Evolutionary conservation across 169 alveolate genomes (phyloP), one percentile per base, ranked within the genome.

Genomic region (Amoebophrya sp.): DNA sequence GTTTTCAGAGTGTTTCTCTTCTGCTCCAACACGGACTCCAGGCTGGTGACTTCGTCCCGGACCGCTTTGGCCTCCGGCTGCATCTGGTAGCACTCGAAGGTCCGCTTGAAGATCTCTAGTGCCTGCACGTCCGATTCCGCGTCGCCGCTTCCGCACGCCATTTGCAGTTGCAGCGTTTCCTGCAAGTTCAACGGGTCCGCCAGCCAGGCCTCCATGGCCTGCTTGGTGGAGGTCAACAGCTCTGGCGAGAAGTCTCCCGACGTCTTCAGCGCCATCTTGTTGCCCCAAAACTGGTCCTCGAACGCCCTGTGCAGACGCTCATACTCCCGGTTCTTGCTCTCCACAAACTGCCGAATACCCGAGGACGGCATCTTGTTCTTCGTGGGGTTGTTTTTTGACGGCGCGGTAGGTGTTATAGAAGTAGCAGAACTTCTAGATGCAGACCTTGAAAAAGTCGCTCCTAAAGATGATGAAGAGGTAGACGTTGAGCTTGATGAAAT

Each of bases 41-140:
- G n/a, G 0, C 2, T n/a, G 34, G 89, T 78, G 34, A 39, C 7
- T 31, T 78, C 39, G 23, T 34, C 89, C 29, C 89, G 42, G 16
- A 78, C 0, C 18, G 23, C 48, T 38, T 13, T 43, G 2, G 40
- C 89, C 20, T 38, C 89, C 7, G 89, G 31, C 48, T 4, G 29
- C 89, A 78, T 40, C 7, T 20, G 29, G 89, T 78, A 78, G 89
- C 89, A 78, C 45, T 78, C 48, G 89, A 78, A 78, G 50, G 89
- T 78, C 20, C 89, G 43, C 89, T 78, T 13, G 89, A 78, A 78
- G 89, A 34, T 39, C 4, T 39, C 41, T 31, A 78, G 48, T 43
- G 39, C 26, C 48, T 78, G 0, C 20, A 15, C 13, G 23, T 78
- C 41, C 88, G 16, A 2, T 4, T 26, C n/a, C n/a, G n/a, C 88